Conservation (phyloP, 331 rosid genomes). For the Quercus tomentella region DNA sequence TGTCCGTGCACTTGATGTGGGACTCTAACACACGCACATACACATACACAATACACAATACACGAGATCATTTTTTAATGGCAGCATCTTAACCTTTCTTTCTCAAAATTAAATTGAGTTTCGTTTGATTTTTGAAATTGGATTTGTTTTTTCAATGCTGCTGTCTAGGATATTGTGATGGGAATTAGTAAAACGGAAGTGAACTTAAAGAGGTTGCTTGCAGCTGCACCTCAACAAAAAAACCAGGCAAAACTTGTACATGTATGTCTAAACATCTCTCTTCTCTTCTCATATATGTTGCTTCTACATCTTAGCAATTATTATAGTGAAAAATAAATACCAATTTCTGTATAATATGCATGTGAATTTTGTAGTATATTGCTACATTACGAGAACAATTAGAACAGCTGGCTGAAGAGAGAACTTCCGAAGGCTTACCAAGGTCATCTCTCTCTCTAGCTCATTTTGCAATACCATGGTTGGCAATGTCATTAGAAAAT, state of each 20-base stretch:
- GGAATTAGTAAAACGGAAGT: slow-evolving; percentile 80
- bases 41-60: no score
- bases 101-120: no score
- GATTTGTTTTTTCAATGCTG: neutral
- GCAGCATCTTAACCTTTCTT: accelerated
- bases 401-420: slow-evolving; percentile 83
- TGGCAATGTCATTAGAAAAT: neutral
- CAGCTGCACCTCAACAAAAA: slow-evolving; percentile 85
- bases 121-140: neutral
- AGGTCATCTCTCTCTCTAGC: slow-evolving; percentile 33
- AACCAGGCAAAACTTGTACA: slow-evolving; percentile 82
- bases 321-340: neutral
- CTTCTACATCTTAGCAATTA: neutral
- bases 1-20: no score
- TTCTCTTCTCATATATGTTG: neutral
- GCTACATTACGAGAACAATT: slow-evolving; percentile 80
- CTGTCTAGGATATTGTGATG: slow-evolving; percentile 43
- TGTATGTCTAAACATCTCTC: slow-evolving; percentile 33
- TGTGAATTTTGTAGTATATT: slow-evolving; percentile 59
- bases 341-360: neutral
- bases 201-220: slow-evolving; percentile 81
- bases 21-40: no score
- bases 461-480: neutral
- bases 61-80: no score
- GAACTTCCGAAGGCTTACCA: slow-evolving; percentile 74